phyloP scores from a whole-genome alignment of 768 basidiomycete genomes.

The Clathrus columnatus region DNA sequence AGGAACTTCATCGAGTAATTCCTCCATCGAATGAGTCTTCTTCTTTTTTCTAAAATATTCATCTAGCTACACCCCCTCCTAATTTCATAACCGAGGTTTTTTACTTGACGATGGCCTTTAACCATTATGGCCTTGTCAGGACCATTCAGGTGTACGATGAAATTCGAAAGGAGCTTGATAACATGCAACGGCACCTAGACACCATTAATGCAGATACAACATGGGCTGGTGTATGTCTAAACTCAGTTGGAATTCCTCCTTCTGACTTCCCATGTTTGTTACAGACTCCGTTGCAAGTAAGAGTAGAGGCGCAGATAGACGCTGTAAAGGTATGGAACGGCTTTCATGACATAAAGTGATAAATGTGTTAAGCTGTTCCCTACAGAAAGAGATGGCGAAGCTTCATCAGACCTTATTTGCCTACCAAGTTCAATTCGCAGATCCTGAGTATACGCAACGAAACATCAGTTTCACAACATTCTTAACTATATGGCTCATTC shows the following conservation, averaged over 20 bases:
- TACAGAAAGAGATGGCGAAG: constrained; percentile 61
- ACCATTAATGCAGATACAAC: constrained; percentile 65
- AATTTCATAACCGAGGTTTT: constrained; percentile 97
- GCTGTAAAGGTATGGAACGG: constrained; percentile 51
- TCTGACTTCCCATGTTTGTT: background rate
- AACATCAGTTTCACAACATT: constrained; percentile 82
- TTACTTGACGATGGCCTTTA: constrained; percentile 78
- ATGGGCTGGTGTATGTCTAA: constrained; percentile 66
- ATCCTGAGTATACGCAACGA: constrained; percentile 74
- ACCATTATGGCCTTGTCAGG: constrained; percentile 80
- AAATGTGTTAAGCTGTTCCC: background rate
- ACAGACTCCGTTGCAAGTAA: constrained; percentile 64
- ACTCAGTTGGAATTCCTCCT: constrained; percentile 2
- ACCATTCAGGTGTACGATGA: constrained; percentile 73
- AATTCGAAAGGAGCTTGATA: constrained; percentile 64
- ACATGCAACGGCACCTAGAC: constrained; percentile 70
- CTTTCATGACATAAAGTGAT: background rate
- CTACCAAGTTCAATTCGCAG: constrained; percentile 77
- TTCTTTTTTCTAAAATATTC: background rate
- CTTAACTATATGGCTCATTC: constrained; percentile 88
- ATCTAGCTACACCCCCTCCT: constrained; percentile 48
- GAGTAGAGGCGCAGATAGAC: constrained; percentile 69
- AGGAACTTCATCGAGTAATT: constrained; percentile 27
- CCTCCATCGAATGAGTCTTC: background rate
- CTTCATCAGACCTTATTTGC: constrained; percentile 67